Conservation (phyloP, 2,329 filamentous ascomycete species). For the Fusarium acutatum region DNA sequence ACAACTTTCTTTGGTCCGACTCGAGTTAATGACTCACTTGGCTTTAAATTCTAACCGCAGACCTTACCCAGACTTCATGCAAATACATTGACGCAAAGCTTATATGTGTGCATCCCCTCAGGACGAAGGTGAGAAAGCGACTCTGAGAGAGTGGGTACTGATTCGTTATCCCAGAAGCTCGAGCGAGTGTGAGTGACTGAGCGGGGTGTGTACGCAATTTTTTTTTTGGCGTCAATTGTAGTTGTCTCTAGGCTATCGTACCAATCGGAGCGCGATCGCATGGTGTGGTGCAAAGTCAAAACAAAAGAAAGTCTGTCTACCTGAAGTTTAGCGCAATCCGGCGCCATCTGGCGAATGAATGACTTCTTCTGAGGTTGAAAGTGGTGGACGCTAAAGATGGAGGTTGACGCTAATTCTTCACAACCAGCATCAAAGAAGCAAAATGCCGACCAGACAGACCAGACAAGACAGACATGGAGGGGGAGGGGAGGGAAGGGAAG, state of each 20-base stretch:
- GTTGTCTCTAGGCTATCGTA: conserved; percentile 41
- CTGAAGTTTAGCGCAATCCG: neutral
- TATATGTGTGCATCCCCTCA: neutral
- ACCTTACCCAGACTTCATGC: neutral
- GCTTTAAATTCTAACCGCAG: neutral
- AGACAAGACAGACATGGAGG: neutral
- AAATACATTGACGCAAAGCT: neutral
- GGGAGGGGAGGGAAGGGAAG: neutral
- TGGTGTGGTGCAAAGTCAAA: conserved; percentile 40
- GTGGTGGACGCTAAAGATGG: conserved; percentile 21
- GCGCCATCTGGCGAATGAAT: conserved; percentile 14
- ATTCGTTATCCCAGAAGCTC: neutral
- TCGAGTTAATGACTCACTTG: neutral
- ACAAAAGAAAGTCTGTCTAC: conserved; percentile 26
- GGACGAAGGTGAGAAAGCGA: neutral
- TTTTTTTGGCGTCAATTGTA: conserved; percentile 32
- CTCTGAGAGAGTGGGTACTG: conserved; percentile 27
- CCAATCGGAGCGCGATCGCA: conserved; percentile 47
- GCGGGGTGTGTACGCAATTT: conserved; percentile 30
- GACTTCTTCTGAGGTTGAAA: conserved; percentile 11
- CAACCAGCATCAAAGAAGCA: conserved; percentile 26
- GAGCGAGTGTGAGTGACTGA: neutral
- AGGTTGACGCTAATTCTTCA: conserved; percentile 28
- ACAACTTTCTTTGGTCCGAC: neutral
- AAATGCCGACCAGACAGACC: conserved; percentile 13